Evolutionary conservation across 202 grass and related monocot genomes (phyloP), one percentile per base, ranked within the genome.

Genomic region (Panicum virgatum): DNA sequence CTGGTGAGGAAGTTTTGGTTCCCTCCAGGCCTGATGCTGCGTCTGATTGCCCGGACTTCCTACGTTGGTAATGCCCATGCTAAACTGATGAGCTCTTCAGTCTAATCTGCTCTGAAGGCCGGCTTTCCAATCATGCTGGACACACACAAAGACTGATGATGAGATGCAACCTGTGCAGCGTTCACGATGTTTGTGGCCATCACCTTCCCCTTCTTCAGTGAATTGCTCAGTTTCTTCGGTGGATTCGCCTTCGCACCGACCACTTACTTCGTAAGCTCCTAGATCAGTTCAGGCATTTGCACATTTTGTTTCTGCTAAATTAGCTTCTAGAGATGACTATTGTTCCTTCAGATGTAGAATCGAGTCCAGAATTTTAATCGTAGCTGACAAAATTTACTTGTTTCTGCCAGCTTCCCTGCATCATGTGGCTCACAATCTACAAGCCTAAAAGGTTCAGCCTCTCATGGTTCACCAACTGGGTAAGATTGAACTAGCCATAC

Each of bases 161-260:
- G 42, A 45, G 66, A 82, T 77, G 53, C 48, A 57, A 71, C 11
- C 5, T 13, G 7, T 89, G 80, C 84, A 97, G 92, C 84, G 12
- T 89, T 97, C 44, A 97, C 94, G 19, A 98, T 93, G 95, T 98
- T 98, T 76, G 8, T 94, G 6, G 95, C 42, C 29, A 94, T 98
- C 40, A 91, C 92, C 15, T 91, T 94, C 76, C 95, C 95, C 1
- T 94, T 98, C 88, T 94, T 98, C 18, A 73, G 76, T 10, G 90
- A 79, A 3, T 78, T 97, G 42, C 92, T 97, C 32, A 80, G 92
- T 3, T 98, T 98, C 86, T 94, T 98, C 18, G 92, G 95, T 12
- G 95, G 95, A 11, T 93, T 98, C 13, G 95, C 84, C 45, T 98
- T 89, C 29, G 92, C 95, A 7, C 92, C 95, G 0, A 98, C 95